phyloP scores from a whole-genome alignment of 78 protist genomes.

The Cavenderia fasciculata region DNA sequence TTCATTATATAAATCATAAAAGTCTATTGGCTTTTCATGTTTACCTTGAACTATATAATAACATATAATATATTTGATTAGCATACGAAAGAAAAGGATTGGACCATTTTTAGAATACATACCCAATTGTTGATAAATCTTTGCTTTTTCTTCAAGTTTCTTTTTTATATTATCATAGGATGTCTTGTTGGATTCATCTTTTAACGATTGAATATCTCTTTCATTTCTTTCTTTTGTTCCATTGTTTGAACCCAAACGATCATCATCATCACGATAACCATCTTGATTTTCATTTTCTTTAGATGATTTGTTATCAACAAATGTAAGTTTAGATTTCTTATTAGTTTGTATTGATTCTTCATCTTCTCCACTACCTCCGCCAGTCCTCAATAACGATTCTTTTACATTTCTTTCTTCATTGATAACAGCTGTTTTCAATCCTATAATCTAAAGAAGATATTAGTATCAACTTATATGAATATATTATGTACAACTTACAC shows the following conservation, averaged over 20 bases:
- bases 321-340: too few species aligned
- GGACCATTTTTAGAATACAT: not conserved
- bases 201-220: constrained; percentile 19
- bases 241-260: not conserved
- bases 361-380: too few species aligned
- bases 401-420: constrained; percentile 56
- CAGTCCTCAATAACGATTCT: too few species aligned
- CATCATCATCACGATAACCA: not conserved
- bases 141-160: constrained; percentile 16
- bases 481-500: not conserved
- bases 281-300: not conserved
- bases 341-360: too few species aligned
- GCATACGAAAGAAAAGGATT: not conserved
- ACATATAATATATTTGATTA: not conserved
- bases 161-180: constrained; percentile 22
- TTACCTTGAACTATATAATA: not conserved
- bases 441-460: constrained; percentile 7
- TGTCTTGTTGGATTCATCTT: not conserved
- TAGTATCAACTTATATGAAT: not conserved
- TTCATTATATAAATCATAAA: constrained; percentile 13
- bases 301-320: not conserved
- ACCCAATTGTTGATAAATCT: constrained; percentile 25
- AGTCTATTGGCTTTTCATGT: not conserved
- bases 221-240: constrained; percentile 38
- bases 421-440: constrained; percentile 44